Base-by-base conservation (phyloP, 139 green algal species). In the Coelastrella sp. region DNA sequence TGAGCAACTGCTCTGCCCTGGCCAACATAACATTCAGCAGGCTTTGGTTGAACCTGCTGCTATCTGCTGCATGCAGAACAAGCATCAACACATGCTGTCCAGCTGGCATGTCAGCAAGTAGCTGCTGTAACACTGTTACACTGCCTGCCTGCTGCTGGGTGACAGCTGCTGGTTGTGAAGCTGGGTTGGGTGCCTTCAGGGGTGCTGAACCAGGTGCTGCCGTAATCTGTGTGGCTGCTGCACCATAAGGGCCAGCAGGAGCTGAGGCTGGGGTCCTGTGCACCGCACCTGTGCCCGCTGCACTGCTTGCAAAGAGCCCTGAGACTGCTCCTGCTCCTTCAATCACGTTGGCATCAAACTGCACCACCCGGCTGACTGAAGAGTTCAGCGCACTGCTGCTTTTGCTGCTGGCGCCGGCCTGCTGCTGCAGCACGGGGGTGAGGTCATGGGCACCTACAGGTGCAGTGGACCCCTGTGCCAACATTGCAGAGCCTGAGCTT, bases 51-150 rank as follows among this genome's bases (percentile, higher is more conserved):
- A 90, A 90, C 73, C 72, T 90, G 61, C 59, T 84, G 59, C 85
- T 90, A 59, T 90, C 85, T 76, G 85, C 85, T 27, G 72, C 85
- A 80, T 84, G 74, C n/a, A 90, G 73, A n/a, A 90, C 24, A 76
- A 90, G 85, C 73, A 90, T 56, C 73, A 90, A 20, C 24, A 84
- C 85, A 49, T 90, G 85, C 58, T 90, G 85, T 1, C 73, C 73
- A 58, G 85, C 59, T 20, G 85, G 85, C 25, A 90, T 14, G 4
- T 74, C 73, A 27, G 58, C 22, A 56, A 90, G 58, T 73, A 90
- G 73, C 85, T 90, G 73, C 59, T 63, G 74, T 49, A 90, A 12
- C 72, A 90, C 35, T 11, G 15, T 22, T 8, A 76, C 7, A 24
- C 17, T 76, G 68, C 35, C 17, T 17, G 22, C 15, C 82, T 87